phyloP scores from a whole-genome alignment of 2,329 filamentous ascomycete species.

The Phialophora verrucosa region DNA sequence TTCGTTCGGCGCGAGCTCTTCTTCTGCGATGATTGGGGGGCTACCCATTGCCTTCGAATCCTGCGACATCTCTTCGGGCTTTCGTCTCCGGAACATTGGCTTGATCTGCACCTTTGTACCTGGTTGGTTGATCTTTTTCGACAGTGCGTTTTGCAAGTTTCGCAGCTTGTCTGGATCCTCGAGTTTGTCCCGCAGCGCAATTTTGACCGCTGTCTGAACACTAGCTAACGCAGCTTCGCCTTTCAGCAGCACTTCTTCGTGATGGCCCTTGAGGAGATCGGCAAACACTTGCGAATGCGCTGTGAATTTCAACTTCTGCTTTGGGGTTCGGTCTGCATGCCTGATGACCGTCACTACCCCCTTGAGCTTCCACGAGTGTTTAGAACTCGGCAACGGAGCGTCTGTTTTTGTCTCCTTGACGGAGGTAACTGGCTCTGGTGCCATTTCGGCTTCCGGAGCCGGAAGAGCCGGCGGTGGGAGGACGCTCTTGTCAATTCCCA shows the following conservation, averaged over 20 bases:
- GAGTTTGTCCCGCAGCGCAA: constrained; percentile 75
- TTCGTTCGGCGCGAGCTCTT: neutral
- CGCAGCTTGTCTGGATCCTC: constrained; percentile 90
- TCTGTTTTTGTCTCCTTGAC: constrained; percentile 41
- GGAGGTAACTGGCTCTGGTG: constrained; percentile 21
- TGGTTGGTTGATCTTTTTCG: constrained; percentile 91
- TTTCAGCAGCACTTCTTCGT: constrained; percentile 93
- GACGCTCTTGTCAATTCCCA: constrained; percentile 34
- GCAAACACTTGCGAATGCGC: constrained; percentile 98
- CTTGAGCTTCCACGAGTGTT: constrained; percentile 97
- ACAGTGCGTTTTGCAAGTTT: constrained; percentile 80
- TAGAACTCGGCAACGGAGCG: constrained; percentile 69
- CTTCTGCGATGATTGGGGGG: constrained; percentile 23
- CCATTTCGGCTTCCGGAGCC: constrained; percentile 20
- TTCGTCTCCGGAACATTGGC: constrained; percentile 95
- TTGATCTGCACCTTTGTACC: constrained; percentile 99
- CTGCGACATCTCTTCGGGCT: constrained; percentile 60
- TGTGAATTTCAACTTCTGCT: constrained; percentile 99
- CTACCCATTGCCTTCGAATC: constrained; percentile 10
- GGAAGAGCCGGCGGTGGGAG: constrained; percentile 53
- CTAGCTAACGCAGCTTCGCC: constrained; percentile 87
- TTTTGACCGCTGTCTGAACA: constrained; percentile 84
- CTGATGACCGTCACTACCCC: constrained; percentile 96
- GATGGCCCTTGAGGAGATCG: constrained; percentile 89
- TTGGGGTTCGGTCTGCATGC: constrained; percentile 95